Evolutionary conservation across 1,284 basidiomycete species (phyloP), one percentile per base, ranked within the genome.

Genomic region (Ceratobasidium sp.): DNA sequence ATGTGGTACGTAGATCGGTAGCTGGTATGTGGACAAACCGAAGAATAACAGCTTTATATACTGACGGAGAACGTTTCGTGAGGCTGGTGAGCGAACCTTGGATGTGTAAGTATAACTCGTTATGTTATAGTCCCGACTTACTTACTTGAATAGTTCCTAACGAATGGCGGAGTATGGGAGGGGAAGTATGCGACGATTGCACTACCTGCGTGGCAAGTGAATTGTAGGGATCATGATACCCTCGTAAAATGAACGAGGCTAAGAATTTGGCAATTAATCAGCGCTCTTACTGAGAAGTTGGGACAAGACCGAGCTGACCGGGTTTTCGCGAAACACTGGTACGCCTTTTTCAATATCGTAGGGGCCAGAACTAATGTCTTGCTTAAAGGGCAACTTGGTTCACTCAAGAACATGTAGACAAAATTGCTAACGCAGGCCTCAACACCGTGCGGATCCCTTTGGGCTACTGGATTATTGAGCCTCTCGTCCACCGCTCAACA

Each of bases 381-480:
- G 28, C 39, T 63, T 39, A 18, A 58, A 91, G 90, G 92, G 82
- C 87, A 7, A 90, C 90, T 0, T 95, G 93, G 93, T 94, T 95
- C 83, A 92, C 87, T 13, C 86, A 93, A 79, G 80, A 84, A 2
- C 89, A 94, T 79, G 91, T 94, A 9, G 79, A 89, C 75, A 82
- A 86, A 39, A 85, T 95, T 15, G 84, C 83, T 7, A 85, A 81
- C 13, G 86, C 87, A 1, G 91, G 91, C 0, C 90, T 95, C 79
- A 95, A 95, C 81, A 92, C 92, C 23, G 92, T 93, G 79, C 90
- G 94, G 23, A 87, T 95, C 81, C 94, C 93, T 0, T 88, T 95
- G 28, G 93, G 94, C 0, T 95, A 92, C 83, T 95, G 94, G 94
- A 91, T 95, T 64, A 85, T 95, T 18, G 94, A 95, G 83, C 87